Base-by-base conservation (phyloP, 2,329 filamentous ascomycete genomes). In the Trichocomaceae sp. region DNA sequence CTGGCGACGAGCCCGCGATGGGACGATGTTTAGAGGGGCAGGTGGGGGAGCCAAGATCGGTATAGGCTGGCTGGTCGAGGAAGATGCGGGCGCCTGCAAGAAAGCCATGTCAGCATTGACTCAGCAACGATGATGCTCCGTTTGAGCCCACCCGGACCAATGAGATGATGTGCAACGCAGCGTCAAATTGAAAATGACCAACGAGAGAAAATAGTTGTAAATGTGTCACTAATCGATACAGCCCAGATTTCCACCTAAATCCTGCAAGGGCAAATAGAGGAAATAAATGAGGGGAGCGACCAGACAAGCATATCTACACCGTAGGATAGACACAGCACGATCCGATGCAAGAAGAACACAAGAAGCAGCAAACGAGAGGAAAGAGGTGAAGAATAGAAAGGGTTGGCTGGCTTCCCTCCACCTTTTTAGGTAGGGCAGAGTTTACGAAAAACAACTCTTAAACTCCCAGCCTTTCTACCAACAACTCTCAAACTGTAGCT, bases 1-100 rank as follows among this genome's bases (percentile, higher is more conserved):
- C 70, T 95, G 90, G 54, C 90, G 80, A 50, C 92, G 84, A 7
- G 92, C 92, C 51, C 92, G 84, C 7, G 90, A 95, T 2, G 92
- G 91, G 0, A 88, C 85, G 35, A 92, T 84, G 68, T 92, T 93
- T 64, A 96, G 77, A 12, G 90, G 89, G 31, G 88, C 85, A 20
- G 84, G 87, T n/a, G 86, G 86, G 1, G 74, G 73, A 51, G 72
- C 68, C 31, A 76, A 62, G 44, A 76, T 73, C 15, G 69, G 75
- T 60, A 72, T 73, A 50, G 68, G 73, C 55, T 74, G 72, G 56
- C 72, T 74, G 37, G 44, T 53, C 26, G 51, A 53, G 35, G 68
- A 66, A 44, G 68, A 57, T 50, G 42, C 51, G 37, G 57, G 49
- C 17, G 49, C 57, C 57, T 57, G 50, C 37, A 57, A 57, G 19